phyloP scores from a whole-genome alignment of 164 flowering plant species.

The Santalum album region DNA sequence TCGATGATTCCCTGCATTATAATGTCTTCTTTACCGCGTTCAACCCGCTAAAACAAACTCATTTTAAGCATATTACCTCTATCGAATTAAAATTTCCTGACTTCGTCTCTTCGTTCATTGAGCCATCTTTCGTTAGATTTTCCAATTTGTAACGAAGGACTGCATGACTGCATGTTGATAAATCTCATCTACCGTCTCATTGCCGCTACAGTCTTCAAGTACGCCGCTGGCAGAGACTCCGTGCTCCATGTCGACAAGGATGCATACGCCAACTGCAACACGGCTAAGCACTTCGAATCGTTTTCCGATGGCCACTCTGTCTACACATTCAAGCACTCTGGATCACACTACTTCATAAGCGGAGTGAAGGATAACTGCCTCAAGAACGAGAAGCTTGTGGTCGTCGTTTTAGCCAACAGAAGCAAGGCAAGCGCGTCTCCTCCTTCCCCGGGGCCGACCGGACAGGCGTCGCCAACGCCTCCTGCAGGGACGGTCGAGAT shows the following conservation, averaged over 20 bases:
- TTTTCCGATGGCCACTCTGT: constrained; percentile 63
- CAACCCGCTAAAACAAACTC: too few relatives aligned
- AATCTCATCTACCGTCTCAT: not conserved
- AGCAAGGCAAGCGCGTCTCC: constrained; percentile 15
- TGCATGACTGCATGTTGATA: not conserved
- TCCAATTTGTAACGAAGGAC: not conserved
- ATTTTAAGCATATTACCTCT: too few relatives aligned
- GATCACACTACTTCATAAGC: constrained; percentile 79
- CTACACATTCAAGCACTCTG: constrained; percentile 49
- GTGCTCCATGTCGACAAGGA: constrained; percentile 59
- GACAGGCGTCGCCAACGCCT: constrained; percentile 28
- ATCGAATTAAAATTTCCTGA: too few relatives aligned
- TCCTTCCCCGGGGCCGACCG: constrained; percentile 36
- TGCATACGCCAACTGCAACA: constrained; percentile 53
- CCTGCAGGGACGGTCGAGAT: constrained; percentile 11
- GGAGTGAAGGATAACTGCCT: constrained; percentile 61
- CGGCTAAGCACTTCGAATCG: constrained; percentile 25
- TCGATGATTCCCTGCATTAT: too few relatives aligned
- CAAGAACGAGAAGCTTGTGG: constrained; percentile 61
- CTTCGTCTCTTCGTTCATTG: too few relatives aligned
- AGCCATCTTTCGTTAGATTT: not conserved
- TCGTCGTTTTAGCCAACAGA: constrained; percentile 70
- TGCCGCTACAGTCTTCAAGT: constrained; percentile 50
- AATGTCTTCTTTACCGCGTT: too few relatives aligned
- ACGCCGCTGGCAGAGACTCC: constrained; percentile 47